Evolutionary conservation across 257 asterid species (phyloP), one percentile per base, ranked within the genome.

Genomic region (Voacanga thouarsii): DNA sequence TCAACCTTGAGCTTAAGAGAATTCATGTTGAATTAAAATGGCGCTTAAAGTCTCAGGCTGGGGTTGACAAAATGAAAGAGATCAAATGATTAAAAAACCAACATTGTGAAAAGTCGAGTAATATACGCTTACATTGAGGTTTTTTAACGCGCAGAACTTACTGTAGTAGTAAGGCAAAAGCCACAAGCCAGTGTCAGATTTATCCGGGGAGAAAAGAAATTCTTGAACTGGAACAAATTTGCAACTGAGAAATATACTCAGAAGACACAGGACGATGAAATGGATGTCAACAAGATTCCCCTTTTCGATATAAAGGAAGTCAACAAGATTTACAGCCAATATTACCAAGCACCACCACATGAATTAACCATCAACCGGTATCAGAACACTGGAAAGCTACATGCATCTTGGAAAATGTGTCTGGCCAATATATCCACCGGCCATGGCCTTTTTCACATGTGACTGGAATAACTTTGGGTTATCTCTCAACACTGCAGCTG

Each of bases 361-460:
- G 63, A 14, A 24, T 24, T 50, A 41, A 55, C 30, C 26, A 67
- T 37, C 23, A 6, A 78, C 11, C 47, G 15, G 23, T 23, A 16
- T 33, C 11, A 30, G 11, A 23, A 8, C 23, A 67, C 65, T 19
- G 68, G 55, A 47, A 45, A 59, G 39, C 78, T 79, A 81, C 23
- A 76, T 21, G 77, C 88, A 86, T 44, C 77, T 72, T 18, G 87
- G 10, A 79, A 82, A 89, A 77, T 33, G 55, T 82, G 80, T 79
- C 19, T 81, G 71, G 41, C 83, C 88, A 67, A 87, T 85, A 49
- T 69, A 66, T 24, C 84, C 91, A 72, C 91, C 91, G 43, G 53
- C n/a, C 87, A 87, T 83, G 4, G 93, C 89, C 84, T 75, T 86
- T 80, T 72, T 80, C 80, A 87, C 93, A 24, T 89, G 86, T 28